A percentile compares a stretch with the other conserved stretches of the same genome.
Evolutionary conservation across 75 land plant species (phyloP).

Genomic region (Cupressus sempervirens): DNA sequence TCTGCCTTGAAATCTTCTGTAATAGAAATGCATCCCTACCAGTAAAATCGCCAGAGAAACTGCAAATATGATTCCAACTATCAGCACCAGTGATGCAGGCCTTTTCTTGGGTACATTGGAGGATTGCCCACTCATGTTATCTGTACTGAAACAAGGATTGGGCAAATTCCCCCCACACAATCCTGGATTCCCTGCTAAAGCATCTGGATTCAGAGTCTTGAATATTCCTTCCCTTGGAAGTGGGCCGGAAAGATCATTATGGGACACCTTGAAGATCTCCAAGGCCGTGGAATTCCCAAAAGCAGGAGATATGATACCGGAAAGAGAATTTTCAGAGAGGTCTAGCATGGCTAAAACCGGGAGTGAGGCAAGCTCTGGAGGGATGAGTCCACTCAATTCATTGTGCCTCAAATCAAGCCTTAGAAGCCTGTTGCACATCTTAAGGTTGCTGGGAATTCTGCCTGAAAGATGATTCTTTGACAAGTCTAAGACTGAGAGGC

Average conservation of each 20-base stretch:
- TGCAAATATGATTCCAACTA: constrained; percentile 35
- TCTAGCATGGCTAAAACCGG: constrained; percentile 36
- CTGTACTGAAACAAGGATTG: constrained; percentile 24
- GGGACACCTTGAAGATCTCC: constrained; percentile 63
- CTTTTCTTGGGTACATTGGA: constrained; percentile 3
- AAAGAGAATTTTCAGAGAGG: constrained; percentile 33
- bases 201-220: constrained; percentile 50
- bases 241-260: constrained; percentile 67
- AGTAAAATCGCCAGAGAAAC: constrained; percentile 20
- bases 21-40: constrained; percentile 23
- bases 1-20: constrained; percentile 31
- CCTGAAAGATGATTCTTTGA: constrained; percentile 37
- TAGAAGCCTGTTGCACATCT: constrained; percentile 34
- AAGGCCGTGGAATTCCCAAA: constrained; percentile 56
- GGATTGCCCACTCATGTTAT: background rate
- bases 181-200: constrained; percentile 70
- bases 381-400: constrained; percentile 43
- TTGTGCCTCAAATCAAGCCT: constrained; percentile 35
- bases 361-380: constrained; percentile 27
- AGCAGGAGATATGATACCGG: constrained; percentile 37
- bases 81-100: constrained; percentile 17
- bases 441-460: constrained; percentile 25
- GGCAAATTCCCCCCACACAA: constrained; percentile 75
- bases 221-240: constrained; percentile 68
- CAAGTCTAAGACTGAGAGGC: constrained; percentile 26